Conservation (phyloP, 768 basidiomycete species). For the Leucocoprinus birnbaumii region DNA sequence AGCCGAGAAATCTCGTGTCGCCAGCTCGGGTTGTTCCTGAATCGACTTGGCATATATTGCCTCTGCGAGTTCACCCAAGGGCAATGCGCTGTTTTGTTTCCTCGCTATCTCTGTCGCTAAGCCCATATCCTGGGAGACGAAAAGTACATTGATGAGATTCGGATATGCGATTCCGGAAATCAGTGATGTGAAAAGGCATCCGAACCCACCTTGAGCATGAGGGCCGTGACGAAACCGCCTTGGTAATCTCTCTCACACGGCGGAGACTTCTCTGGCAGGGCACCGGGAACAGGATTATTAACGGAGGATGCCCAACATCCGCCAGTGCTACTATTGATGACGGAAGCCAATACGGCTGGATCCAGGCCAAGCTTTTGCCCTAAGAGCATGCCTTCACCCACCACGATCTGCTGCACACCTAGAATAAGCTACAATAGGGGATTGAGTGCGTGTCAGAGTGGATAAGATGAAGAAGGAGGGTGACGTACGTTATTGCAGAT, state of each 20-base stretch:
- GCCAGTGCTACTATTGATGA: constrained; percentile 85
- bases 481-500: constrained; percentile 80
- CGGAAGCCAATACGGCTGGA: constrained; percentile 70
- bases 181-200: constrained; percentile 5
- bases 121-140: constrained; percentile 74
- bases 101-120: constrained; percentile 68
- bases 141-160: not conserved
- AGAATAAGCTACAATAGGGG: constrained; percentile 47
- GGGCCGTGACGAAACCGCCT: constrained; percentile 78
- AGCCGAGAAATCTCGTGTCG: constrained; percentile 75
- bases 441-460: constrained; percentile 9
- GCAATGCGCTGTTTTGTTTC: constrained; percentile 47
- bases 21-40: constrained; percentile 53
- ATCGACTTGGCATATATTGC: constrained; percentile 59
- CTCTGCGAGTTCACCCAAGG: constrained; percentile 64
- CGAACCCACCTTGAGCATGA: constrained; percentile 74
- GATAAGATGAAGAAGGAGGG: constrained; percentile 25
- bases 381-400: constrained; percentile 89
- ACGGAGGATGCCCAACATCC: constrained; percentile 81
- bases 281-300: constrained; percentile 84
- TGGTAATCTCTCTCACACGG: constrained; percentile 83
- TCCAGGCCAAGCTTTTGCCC: constrained; percentile 81
- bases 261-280: constrained; percentile 67
- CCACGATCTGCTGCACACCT: constrained; percentile 79
- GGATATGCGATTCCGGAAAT: not conserved